A percentile compares a stretch with the other conserved stretches of the same genome.
These are phyloP conservation scores for Lipomyces yamanashiensis DNA, from an alignment of 805 yeast species.

Conservation along the genomic window DNA sequence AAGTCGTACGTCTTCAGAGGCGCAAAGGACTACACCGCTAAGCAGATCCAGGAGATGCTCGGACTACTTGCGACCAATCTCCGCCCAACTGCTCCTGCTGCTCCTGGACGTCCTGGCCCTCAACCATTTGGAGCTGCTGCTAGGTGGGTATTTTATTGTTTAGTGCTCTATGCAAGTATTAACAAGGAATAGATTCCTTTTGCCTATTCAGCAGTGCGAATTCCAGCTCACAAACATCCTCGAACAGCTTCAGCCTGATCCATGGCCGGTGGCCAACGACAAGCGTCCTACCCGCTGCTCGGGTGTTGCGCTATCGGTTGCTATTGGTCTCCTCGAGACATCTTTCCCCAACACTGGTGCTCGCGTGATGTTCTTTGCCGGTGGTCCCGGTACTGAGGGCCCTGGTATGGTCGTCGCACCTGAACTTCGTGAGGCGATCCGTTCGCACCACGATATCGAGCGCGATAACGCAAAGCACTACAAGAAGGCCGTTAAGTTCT, in stretches of 20 bases:
- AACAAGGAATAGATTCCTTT: constrained; percentile 57
- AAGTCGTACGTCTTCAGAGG: constrained; percentile 88
- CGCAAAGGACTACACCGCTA: constrained; percentile 72
- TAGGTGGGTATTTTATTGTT: constrained; percentile 7
- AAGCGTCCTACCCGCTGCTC: constrained; percentile 89
- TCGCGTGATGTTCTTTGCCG: constrained; percentile 85
- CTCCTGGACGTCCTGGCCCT: constrained; percentile 33
- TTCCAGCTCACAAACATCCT: constrained; percentile 78
- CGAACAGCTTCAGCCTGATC: constrained; percentile 76
- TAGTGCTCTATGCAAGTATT: neutral
- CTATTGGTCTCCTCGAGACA: constrained; percentile 78
- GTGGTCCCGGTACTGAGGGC: constrained; percentile 92
- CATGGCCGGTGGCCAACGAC: constrained; percentile 82
- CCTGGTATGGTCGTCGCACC: constrained; percentile 95
- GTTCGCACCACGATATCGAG: constrained; percentile 97
- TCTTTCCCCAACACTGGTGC: constrained; percentile 86
- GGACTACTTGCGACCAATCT: constrained; percentile 48
- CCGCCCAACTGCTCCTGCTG: constrained; percentile 34
- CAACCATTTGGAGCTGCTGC: constrained; percentile 41
- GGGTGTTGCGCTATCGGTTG: constrained; percentile 89
- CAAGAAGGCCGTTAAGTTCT: constrained; percentile 82
- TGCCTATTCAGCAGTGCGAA: constrained; percentile 78
- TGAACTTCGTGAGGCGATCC: constrained; percentile 90
- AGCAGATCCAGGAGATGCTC: constrained; percentile 64
- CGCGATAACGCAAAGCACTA: constrained; percentile 86